A percentile compares a stretch with the other conserved stretches of the same genome.
These are phyloP conservation scores for Umbellularia californica DNA, from an alignment of 164 flowering plant species.

Conservation along the genomic window DNA sequence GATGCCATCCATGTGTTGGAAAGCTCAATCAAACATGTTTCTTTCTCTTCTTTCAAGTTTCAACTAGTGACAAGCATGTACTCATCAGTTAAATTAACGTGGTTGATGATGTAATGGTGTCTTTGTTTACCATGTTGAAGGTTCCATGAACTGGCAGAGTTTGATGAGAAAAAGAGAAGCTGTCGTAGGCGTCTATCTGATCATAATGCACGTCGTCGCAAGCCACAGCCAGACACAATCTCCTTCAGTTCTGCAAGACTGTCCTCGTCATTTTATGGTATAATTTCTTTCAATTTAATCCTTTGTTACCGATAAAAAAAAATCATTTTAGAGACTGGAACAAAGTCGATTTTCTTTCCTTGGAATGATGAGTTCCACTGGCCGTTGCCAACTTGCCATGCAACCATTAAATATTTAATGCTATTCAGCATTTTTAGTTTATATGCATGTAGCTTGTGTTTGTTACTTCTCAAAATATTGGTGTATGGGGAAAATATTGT, in stretches of 20 bases:
- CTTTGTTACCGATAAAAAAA: neutral
- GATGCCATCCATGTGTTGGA: too few relatives aligned
- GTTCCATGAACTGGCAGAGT: constrained; percentile 70
- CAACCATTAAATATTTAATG: neutral
- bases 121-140: constrained; percentile 31
- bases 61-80: neutral
- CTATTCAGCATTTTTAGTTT: neutral
- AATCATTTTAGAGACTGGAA: too few relatives aligned
- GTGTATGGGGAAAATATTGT: too few relatives aligned
- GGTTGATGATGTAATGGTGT: constrained; percentile 5
- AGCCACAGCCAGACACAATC: constrained; percentile 55
- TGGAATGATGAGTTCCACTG: neutral
- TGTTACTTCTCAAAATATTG: too few relatives aligned
- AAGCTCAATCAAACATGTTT: too few relatives aligned
- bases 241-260: constrained; percentile 44
- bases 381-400: neutral
- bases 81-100: neutral
- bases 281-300: neutral
- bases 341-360: neutral
- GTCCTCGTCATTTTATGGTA: constrained; percentile 57
- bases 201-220: constrained; percentile 90
- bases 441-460: too few relatives aligned
- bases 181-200: constrained; percentile 80
- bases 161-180: constrained; percentile 84
- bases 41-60: neutral